Evolutionary conservation across 2,329 filamentous ascomycete species (phyloP), one percentile per base, ranked within the genome.

Genomic region (Ophiostoma triangulosporum): DNA sequence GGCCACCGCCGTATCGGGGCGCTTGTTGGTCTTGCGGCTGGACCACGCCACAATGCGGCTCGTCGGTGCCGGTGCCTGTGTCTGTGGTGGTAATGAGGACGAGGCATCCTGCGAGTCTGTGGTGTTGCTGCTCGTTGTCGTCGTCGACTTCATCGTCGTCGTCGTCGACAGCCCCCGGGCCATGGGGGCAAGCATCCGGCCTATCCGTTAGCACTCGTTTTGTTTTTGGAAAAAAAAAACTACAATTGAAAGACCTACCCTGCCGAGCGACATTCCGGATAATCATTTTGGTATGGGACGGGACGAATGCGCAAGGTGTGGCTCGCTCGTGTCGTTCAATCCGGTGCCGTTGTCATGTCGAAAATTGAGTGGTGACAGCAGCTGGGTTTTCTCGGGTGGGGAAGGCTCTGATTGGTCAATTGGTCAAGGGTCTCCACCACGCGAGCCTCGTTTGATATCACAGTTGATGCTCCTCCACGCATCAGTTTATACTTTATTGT

Each of bases 221-320:
- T 11, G 8, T 6, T 33, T 12, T 14, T 8, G 15, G 3, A 11
- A 11, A 31, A 33, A 33, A 33, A 12, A 11, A 6, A 9, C 7
- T 11, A 12, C 2, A 1, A 15, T n/a, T 29, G 6, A 46, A 2
- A 17, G 5, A 15, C 71, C 62, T 67, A 80, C 78, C 72, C 65
- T 78, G 70, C 74, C 76, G 76, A 65, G 69, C 69, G 59, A 70
- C 66, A 63, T 72, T 78, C 69, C 76, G 73, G 60, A 77, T 61
- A 62, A 80, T 78, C 78, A 81, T 81, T 59, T 63, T 66, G 66
- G 17, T 29, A 63, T 58, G 56, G 58, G 58, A 40, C 22, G 45
- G 49, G 5, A 24, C 24, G 31, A 17, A 12, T 35, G 48, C n/a
- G 43, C 43, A 29, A 9, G n/a, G 15, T 46, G 7, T 17, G 15